Base-by-base conservation (phyloP, 768 basidiomycete genomes). In the Termitomyces heimii region DNA sequence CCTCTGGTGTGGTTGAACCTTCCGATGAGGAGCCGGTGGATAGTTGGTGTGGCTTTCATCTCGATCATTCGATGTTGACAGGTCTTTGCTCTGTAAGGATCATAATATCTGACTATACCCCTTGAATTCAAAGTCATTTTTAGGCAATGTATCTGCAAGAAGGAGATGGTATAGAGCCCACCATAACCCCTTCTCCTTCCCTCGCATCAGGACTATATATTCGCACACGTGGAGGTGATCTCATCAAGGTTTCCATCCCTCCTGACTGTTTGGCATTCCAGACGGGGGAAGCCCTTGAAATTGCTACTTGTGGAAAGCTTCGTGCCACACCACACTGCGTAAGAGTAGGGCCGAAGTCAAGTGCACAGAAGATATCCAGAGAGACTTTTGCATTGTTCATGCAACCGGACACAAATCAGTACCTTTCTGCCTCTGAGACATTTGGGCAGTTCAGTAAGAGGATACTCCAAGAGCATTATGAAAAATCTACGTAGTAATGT, bases 321-420 rank as follows among this genome's bases (percentile, higher is more conserved):
- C 82, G 86, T 43, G 97, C 97, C 0, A 99, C 97, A 0, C 96
- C 96, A 13, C 96, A 98, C 63, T 97, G 92, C 62, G 96, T 98
- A 43, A 83, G 86, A 59, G 85, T 92, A 5, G 92, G 86, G 6
- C 70, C 70, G 4, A 74, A 73, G 37, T 58, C 70, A 52, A 72
- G 75, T 16, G 68, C 73, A 13, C 79, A 78, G 9, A 73, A 71
- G 26, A 79, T 94, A 48, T 81, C 80, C 28, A 78, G 96, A 53
- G 94, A 98, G 70, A 98, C 97, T 0, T 92, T 93, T 65, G 91
- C 89, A 10, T 69, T 94, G 13, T 90, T 91, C 74, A 86, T 92
- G 89, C 87, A 96, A 68, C 95, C 95, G 6, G 84, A 96, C 68
- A 85, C 87, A 14, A 77, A 90, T 59, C 85, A 90, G 63, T 77